Conservation (phyloP, 257 asterid species). For the Nicotiana paniculata region DNA sequence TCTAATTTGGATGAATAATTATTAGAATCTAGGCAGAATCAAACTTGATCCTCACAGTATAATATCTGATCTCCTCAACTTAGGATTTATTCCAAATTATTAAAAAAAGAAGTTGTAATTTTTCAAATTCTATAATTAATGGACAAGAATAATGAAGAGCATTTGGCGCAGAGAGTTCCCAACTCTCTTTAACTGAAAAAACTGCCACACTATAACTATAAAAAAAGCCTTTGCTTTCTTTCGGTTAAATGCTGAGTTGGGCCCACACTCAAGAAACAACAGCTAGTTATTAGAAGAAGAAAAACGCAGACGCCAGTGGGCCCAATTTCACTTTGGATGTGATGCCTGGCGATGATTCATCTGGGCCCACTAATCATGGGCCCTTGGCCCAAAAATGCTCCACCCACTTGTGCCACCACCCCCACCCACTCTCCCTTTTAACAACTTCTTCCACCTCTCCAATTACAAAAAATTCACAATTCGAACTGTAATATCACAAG, state of each 20-base stretch:
- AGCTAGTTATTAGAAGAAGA: conserved; percentile 8
- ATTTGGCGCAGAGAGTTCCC: background rate
- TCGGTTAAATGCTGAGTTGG: conserved; percentile 12
- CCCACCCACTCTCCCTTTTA: conserved; percentile 9
- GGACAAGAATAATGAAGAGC: background rate
- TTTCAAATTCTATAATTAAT: conserved; percentile 4
- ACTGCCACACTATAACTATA: conserved; percentile 21
- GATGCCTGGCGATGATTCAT: conserved; percentile 40
- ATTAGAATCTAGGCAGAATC: background rate
- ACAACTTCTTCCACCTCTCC: background rate
- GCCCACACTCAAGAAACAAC: conserved; percentile 10
- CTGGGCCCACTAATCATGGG: conserved; percentile 44
- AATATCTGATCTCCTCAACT: background rate
- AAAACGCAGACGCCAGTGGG: conserved; percentile 33
- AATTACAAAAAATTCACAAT: too few species aligned
- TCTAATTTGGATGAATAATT: conserved; percentile 3
- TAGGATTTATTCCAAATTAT: background rate
- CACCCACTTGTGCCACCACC: conserved; percentile 37
- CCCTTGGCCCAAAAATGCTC: conserved; percentile 42
- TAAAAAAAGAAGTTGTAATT: background rate
- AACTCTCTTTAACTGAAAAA: conserved; percentile 19
- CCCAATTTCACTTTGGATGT: conserved; percentile 25
- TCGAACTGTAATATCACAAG: background rate
- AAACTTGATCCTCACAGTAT: background rate
- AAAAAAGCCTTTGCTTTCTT: background rate